Percentiles rank a stretch among this genome's conserved stretches.
phyloP scores from a whole-genome alignment of 306 rosid species.

The Quercus variabilis region DNA sequence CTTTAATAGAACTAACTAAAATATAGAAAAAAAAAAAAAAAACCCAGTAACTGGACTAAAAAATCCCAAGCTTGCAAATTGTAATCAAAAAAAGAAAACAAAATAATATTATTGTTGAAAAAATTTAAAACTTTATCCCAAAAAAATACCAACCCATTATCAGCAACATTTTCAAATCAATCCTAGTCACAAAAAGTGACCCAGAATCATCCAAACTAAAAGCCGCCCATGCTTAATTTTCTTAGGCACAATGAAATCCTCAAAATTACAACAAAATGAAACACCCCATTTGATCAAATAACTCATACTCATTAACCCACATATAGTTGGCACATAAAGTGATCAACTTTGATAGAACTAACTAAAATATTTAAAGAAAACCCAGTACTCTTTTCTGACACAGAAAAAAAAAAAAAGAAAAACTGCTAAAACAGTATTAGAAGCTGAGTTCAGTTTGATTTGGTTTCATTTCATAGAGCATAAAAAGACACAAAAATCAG shows the following conservation, averaged over 20 bases:
- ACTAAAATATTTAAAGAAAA: background rate
- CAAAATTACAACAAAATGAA: background rate
- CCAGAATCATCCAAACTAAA: no score
- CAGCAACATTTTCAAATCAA: no score
- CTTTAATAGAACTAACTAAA: no score
- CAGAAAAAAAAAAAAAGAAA: background rate
- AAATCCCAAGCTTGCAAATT: background rate
- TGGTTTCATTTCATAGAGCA: background rate
- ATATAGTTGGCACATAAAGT: background rate
- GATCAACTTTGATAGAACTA: background rate
- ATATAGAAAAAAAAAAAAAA: no score
- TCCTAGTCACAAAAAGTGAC: no score
- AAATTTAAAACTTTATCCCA: no score
- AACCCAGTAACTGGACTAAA: background rate
- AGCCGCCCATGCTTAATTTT: background rate
- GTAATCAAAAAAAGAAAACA: background rate
- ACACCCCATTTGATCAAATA: background rate
- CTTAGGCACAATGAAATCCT: background rate
- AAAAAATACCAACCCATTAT: background rate
- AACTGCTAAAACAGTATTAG: background rate
- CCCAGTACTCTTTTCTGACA: background rate
- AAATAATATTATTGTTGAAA: background rate
- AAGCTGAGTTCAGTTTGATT: background rate
- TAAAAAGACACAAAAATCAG: background rate
- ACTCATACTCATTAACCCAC: constrained; percentile 1